Percentiles rank a stretch among this genome's conserved stretches.
Evolutionary conservation across 495 filamentous ascomycete species (phyloP).

Genomic region (Neurospora sp.): DNA sequence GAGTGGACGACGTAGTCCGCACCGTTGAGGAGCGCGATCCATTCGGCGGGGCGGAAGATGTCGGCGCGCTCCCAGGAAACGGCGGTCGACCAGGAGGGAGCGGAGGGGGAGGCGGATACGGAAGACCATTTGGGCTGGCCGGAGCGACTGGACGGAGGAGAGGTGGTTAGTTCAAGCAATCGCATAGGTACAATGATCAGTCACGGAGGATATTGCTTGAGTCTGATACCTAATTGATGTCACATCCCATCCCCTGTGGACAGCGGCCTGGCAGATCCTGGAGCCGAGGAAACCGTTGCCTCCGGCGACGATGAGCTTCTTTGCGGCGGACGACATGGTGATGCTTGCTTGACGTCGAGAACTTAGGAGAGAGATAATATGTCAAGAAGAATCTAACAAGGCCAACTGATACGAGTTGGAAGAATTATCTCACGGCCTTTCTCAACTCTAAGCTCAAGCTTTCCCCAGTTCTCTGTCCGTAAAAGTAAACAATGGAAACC

Average conservation of each 20-base stretch:
- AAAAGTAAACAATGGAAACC: neutral
- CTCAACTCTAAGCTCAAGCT: neutral
- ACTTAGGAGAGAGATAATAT: neutral
- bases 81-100: constrained; percentile 69
- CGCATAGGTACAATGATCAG: neutral
- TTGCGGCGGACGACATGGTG: constrained; percentile 32
- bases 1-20: constrained; percentile 82
- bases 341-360: neutral
- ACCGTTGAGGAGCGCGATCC: constrained; percentile 56
- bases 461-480: neutral
- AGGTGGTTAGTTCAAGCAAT: neutral
- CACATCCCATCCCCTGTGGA: constrained; percentile 74
- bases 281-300: constrained; percentile 94
- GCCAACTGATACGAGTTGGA: neutral
- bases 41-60: constrained; percentile 70
- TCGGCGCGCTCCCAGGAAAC: constrained; percentile 84
- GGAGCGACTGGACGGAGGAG: constrained; percentile 52
- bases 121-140: constrained; percentile 76
- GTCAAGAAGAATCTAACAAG: neutral
- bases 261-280: constrained; percentile 82
- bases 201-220: too few relatives aligned
- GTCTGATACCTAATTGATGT: constrained; percentile 66
- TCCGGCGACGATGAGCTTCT: constrained; percentile 77
- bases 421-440: neutral
- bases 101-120: constrained; percentile 58